phyloP scores from a whole-genome alignment of 345 rosid species.

The Salix udensis region DNA sequence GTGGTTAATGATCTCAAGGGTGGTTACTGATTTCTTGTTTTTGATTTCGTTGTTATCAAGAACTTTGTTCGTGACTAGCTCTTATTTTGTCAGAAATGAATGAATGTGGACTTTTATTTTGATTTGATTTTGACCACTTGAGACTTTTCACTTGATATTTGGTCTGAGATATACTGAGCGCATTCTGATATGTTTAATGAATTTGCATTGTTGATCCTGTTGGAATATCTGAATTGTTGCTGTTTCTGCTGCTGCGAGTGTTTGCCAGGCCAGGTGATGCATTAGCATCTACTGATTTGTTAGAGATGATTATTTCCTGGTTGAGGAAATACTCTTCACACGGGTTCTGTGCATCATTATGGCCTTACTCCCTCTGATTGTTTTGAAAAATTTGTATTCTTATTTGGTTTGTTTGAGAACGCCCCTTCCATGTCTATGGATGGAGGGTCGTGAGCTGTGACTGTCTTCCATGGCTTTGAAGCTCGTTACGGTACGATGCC shows the following conservation, averaged over 20 bases:
- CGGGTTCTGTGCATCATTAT: not conserved
- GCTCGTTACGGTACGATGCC: not conserved
- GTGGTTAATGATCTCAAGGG: conserved; percentile 69
- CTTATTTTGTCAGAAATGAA: not conserved
- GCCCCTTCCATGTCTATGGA: not conserved
- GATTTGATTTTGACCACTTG: not conserved
- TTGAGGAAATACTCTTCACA: not conserved
- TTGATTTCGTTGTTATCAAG: not conserved
- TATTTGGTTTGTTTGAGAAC: not conserved
- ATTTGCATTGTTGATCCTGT: not conserved
- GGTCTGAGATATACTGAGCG: no score
- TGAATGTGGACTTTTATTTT: not conserved
- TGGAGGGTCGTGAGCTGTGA: not conserved
- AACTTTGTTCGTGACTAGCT: not conserved
- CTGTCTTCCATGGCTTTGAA: not conserved
- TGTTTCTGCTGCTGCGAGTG: not conserved
- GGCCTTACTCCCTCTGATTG: not conserved
- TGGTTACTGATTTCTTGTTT: conserved; percentile 28
- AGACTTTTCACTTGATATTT: not conserved
- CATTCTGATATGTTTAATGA: not conserved
- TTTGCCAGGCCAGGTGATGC: not conserved
- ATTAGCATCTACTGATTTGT: not conserved
- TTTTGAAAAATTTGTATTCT: not conserved
- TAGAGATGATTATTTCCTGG: not conserved
- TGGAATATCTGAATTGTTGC: not conserved